Evolutionary conservation across 805 yeast species (phyloP).

Genomic region (Spathaspora arborariae): DNA sequence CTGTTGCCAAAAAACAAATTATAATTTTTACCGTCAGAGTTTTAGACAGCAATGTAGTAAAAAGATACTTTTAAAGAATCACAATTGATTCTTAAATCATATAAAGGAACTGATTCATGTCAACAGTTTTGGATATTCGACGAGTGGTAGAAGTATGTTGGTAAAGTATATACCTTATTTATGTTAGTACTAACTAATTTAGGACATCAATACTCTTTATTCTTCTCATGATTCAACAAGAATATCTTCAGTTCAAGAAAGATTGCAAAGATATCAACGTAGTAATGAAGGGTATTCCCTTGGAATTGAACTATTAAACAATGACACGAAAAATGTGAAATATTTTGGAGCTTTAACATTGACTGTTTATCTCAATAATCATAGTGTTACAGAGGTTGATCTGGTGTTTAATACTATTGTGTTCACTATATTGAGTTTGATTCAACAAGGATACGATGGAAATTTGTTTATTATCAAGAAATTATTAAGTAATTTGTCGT

Average conservation of each 20-base stretch:
- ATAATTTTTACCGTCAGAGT: not conserved
- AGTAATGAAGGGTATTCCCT: conserved; percentile 52
- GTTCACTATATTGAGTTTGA: not conserved
- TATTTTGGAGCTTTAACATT: conserved; percentile 83
- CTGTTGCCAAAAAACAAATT: not conserved
- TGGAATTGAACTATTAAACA: conserved; percentile 50
- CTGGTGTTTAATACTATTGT: conserved; percentile 10
- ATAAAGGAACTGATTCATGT: not conserved
- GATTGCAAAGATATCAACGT: conserved; percentile 57
- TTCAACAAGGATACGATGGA: conserved; percentile 6
- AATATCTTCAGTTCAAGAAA: conserved; percentile 45
- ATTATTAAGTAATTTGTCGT: conserved; percentile 51
- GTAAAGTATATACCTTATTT: not conserved
- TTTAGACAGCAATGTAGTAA: not conserved
- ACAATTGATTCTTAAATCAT: not conserved
- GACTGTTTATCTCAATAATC: conserved; percentile 53
- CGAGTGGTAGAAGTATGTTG: conserved; percentile 5
- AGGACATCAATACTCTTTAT: conserved; percentile 44
- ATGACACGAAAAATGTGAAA: conserved; percentile 45
- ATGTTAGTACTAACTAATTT: conserved; percentile 7
- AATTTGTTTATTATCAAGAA: conserved; percentile 49
- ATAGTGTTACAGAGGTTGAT: conserved; percentile 11
- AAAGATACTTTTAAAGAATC: not conserved
- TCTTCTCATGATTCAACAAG: conserved; percentile 33
- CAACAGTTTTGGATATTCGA: conserved; percentile 1